These are phyloP conservation scores for Sherardia arvensis DNA, from an alignment of 257 asterid genomes.

Conservation along the genomic window DNA sequence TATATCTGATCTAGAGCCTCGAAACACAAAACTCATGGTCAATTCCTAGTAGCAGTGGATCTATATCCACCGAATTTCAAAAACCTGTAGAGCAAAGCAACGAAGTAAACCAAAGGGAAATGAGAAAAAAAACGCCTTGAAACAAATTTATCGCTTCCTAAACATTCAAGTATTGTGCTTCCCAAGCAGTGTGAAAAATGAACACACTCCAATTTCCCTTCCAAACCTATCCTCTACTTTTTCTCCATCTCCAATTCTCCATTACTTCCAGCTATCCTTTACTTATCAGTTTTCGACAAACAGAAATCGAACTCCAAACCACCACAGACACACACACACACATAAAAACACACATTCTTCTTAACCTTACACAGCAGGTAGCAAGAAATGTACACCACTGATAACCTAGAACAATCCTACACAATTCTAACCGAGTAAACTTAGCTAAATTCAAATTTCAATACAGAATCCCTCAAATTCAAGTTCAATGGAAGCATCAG, in stretches of 20 bases:
- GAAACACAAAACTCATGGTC: conserved; percentile 92
- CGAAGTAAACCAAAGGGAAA: not conserved
- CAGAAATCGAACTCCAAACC: not conserved
- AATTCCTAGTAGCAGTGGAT: conserved; percentile 2
- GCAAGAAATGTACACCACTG: not conserved
- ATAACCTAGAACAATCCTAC: not conserved
- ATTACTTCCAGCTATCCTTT: not conserved
- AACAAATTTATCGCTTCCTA: not conserved
- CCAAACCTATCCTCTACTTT: not conserved
- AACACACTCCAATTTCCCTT: not conserved
- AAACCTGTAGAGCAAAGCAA: conserved; percentile 5
- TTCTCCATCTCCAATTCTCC: not conserved
- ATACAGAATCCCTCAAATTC: not conserved
- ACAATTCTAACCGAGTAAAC: not conserved
- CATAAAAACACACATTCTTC: not conserved
- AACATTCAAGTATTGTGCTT: not conserved
- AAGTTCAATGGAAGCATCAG: not conserved
- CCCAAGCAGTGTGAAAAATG: not conserved
- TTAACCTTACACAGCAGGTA: not conserved
- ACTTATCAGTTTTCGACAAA: not conserved
- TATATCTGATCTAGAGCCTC: conserved; percentile 87
- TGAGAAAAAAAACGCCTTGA: not conserved
- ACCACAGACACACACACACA: not conserved
- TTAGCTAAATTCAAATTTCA: not conserved
- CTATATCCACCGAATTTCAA: conserved; percentile 10